Evolutionary conservation across 2,329 filamentous ascomycete genomes (phyloP).

Genomic region (Arthrobotrys entomopaga): DNA sequence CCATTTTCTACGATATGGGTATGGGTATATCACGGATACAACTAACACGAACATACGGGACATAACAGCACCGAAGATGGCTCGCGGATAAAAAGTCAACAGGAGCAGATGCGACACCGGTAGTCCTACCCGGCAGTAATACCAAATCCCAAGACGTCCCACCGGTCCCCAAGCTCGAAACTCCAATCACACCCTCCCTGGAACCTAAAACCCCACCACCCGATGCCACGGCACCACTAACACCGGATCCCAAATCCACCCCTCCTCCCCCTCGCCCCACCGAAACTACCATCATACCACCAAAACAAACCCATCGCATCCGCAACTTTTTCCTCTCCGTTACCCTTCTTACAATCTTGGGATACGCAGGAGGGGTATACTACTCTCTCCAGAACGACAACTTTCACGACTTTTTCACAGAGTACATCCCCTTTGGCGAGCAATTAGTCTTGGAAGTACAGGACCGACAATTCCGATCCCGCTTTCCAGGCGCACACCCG

Average conservation of each 20-base stretch:
- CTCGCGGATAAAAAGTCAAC: conserved; percentile 41
- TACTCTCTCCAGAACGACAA: conserved; percentile 94
- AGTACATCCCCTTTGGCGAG: conserved; percentile 94
- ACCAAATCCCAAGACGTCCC: conserved; percentile 60
- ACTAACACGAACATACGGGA: conserved; percentile 17
- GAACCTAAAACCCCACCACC: conserved; percentile 62
- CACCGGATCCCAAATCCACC: conserved; percentile 62
- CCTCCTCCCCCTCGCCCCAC: conserved; percentile 62
- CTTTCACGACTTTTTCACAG: conserved; percentile 99
- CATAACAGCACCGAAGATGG: conserved; percentile 39
- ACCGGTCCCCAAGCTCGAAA: conserved; percentile 50
- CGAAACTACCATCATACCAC: conserved; percentile 63
- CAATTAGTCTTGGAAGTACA: conserved; percentile 95
- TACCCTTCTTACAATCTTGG: conserved; percentile 77
- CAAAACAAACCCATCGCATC: conserved; percentile 76
- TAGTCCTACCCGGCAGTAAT: conserved; percentile 57
- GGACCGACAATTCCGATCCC: conserved; percentile 89
- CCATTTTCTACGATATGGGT: neutral
- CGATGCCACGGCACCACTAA: conserved; percentile 65
- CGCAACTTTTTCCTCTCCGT: conserved; percentile 81
- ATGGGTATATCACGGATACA: neutral
- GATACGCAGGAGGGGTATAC: conserved; percentile 88
- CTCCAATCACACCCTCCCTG: conserved; percentile 58
- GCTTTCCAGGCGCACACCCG: conserved; percentile 72
- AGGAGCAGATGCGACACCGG: conserved; percentile 53